Conservation (phyloP, 306 rosid genomes). For the Citrullus colocynthis region DNA sequence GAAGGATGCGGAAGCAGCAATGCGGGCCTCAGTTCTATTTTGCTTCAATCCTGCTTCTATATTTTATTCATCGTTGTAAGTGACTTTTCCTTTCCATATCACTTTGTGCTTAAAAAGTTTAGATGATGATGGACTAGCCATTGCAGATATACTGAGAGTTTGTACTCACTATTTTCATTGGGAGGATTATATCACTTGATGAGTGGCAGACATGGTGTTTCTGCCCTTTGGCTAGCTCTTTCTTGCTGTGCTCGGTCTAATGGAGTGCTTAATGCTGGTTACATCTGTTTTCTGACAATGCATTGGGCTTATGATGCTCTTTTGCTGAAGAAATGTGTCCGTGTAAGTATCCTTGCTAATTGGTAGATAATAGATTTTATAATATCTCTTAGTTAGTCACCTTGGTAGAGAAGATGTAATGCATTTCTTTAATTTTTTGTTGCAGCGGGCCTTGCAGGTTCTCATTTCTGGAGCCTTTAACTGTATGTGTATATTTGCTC, state of each 20-base stretch:
- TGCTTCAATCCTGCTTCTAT: slow-evolving; percentile 94
- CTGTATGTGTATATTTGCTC: slow-evolving; percentile 51
- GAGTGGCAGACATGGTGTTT: slow-evolving; percentile 30
- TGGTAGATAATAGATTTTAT: background rate
- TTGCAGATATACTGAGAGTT: slow-evolving; percentile 73
- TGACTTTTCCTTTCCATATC: background rate
- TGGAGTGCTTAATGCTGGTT: slow-evolving; percentile 83
- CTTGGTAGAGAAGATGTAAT: background rate
- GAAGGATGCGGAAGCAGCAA: slow-evolving; percentile 47
- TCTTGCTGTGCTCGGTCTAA: slow-evolving; percentile 77
- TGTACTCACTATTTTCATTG: slow-evolving; percentile 57
- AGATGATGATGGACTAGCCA: background rate
- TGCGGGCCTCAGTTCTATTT: slow-evolving; percentile 70
- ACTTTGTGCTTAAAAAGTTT: background rate
- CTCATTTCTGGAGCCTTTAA: slow-evolving; percentile 46
- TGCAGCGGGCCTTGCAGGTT: slow-evolving; percentile 57
- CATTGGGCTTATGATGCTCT: slow-evolving; percentile 52
- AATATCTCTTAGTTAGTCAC: background rate
- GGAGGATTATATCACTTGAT: slow-evolving; percentile 74
- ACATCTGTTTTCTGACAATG: slow-evolving; percentile 73
- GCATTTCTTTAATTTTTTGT: background rate
- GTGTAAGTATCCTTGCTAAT: slow-evolving; percentile 27
- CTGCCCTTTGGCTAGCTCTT: slow-evolving; percentile 52
- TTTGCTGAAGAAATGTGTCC: slow-evolving; percentile 26
- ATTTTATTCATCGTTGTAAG: slow-evolving; percentile 75